phyloP scores from a whole-genome alignment of 2,329 filamentous ascomycete genomes.

The Phoma sp. region DNA sequence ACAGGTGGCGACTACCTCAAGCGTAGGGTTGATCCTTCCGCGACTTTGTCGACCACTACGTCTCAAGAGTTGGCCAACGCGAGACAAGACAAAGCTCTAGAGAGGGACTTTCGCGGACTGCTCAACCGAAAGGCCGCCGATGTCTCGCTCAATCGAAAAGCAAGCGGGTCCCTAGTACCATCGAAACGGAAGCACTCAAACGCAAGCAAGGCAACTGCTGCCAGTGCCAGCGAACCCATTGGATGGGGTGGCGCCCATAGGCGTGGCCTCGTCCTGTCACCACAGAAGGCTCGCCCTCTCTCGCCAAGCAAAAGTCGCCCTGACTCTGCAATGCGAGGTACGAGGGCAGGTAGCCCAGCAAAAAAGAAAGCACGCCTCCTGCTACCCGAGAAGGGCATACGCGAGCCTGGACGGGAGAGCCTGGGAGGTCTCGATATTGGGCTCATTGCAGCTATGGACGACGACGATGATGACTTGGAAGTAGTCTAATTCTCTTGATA shows the following conservation, averaged over 20 bases:
- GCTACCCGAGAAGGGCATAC: conserved; percentile 56
- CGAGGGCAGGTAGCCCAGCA: conserved; percentile 45
- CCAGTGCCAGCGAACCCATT: conserved; percentile 46
- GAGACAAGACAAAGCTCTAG: conserved; percentile 24
- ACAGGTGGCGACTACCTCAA: conserved; percentile 76
- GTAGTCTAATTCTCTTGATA: conserved; percentile 50
- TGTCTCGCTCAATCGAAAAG: conserved; percentile 41
- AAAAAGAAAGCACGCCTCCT: conserved; percentile 59
- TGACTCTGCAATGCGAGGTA: conserved; percentile 33
- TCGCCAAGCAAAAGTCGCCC: conserved; percentile 14
- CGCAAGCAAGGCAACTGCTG: conserved; percentile 38
- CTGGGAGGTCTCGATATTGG: conserved; percentile 45
- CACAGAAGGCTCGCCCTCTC: conserved; percentile 34
- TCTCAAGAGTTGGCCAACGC: conserved; percentile 24
- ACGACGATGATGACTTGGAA: conserved; percentile 57
- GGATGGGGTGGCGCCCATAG: conserved; percentile 58
- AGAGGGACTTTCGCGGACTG: conserved; percentile 49
- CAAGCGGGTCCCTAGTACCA: conserved; percentile 40
- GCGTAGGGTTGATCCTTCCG: conserved; percentile 31
- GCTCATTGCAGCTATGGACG: conserved; percentile 47
- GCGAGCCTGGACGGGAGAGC: conserved; percentile 57
- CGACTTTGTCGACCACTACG: conserved; percentile 28
- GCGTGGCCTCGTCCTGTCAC: conserved; percentile 48
- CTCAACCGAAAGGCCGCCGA: conserved; percentile 53
- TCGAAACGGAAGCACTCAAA: conserved; percentile 50